Conservation (phyloP, 2,329 filamentous ascomycete genomes). For the Neofusicoccum kwambonambiense region DNA sequence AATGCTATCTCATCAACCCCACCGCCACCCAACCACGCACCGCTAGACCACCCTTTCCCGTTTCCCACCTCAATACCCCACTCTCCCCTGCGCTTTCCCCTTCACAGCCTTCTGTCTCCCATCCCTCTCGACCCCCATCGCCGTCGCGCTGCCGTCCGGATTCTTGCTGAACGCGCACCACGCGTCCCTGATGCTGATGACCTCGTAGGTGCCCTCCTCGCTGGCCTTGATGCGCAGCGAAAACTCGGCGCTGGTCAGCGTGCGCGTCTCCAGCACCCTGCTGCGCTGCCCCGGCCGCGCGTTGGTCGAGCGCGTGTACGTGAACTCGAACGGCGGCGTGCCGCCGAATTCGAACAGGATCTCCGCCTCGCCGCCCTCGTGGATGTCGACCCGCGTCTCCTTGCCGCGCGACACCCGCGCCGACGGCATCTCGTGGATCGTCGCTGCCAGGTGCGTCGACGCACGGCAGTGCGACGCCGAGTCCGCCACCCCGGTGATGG, state of each 20-base stretch:
- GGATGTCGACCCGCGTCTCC: constrained; percentile 83
- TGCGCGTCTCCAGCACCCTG: constrained; percentile 82
- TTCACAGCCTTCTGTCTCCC: background rate
- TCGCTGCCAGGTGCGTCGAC: constrained; percentile 72
- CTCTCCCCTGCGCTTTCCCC: background rate
- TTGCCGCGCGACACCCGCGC: constrained; percentile 85
- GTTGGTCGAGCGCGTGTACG: constrained; percentile 89
- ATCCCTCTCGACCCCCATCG: background rate
- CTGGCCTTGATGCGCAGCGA: constrained; percentile 79
- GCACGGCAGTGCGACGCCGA: constrained; percentile 85
- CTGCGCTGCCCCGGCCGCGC: constrained; percentile 62
- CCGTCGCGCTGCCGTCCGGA: background rate
- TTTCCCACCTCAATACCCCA: background rate
- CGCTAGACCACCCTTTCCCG: background rate
- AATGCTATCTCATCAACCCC: background rate
- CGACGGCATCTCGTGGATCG: constrained; percentile 87
- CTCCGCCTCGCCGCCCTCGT: constrained; percentile 92
- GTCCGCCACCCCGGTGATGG: constrained; percentile 83
- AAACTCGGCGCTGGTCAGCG: constrained; percentile 79
- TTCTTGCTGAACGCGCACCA: constrained; percentile 81
- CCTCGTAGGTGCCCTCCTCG: constrained; percentile 96
- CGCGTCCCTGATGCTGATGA: constrained; percentile 91
- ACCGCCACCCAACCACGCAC: background rate
- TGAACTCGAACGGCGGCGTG: constrained; percentile 95
- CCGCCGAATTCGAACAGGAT: constrained; percentile 95